These are phyloP conservation scores for Candida boleticola DNA, from an alignment of 805 yeast genomes.

Conservation along the genomic window DNA sequence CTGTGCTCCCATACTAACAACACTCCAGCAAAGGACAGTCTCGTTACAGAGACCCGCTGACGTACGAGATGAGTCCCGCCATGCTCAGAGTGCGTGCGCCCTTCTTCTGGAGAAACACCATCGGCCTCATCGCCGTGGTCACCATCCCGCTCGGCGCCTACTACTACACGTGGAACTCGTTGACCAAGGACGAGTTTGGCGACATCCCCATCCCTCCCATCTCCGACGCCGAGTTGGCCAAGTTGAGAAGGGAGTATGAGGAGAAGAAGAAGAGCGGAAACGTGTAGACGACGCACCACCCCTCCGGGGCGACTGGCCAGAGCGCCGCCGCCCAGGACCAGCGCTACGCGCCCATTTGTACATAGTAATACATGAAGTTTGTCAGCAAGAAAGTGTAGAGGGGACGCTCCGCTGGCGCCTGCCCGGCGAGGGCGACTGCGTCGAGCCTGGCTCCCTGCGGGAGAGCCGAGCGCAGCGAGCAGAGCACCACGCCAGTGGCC, in stretches of 20 bases:
- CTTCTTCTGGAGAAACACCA: slow-evolving; percentile 73
- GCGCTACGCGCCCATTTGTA: no score
- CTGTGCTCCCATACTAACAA: slow-evolving; percentile 1
- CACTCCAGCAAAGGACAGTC: slow-evolving; percentile 38
- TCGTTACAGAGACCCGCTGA: slow-evolving; percentile 56
- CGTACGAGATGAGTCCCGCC: slow-evolving; percentile 90
- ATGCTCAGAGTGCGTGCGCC: slow-evolving; percentile 88
- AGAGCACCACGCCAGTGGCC: no score
- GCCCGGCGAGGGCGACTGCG: no score
- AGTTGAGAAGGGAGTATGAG: slow-evolving; percentile 72
- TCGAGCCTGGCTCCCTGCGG: no score
- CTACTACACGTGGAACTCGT: slow-evolving; percentile 57
- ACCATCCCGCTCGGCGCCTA: slow-evolving; percentile 72
- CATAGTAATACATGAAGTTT: no score
- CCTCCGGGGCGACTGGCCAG: no score
- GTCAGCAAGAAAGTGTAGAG: no score
- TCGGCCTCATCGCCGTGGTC: slow-evolving; percentile 55
- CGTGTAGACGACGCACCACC: no score
- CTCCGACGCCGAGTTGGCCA: slow-evolving; percentile 69
- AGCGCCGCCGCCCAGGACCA: no score
- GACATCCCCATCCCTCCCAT: slow-evolving; percentile 96
- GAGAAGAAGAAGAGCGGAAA: slow-evolving; percentile 25
- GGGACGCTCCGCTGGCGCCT: no score
- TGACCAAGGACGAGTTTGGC: slow-evolving; percentile 76
- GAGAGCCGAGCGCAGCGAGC: no score